Evolutionary conservation across 2,329 filamentous ascomycete genomes (phyloP).

Genomic region (Penicillium nordicum): DNA sequence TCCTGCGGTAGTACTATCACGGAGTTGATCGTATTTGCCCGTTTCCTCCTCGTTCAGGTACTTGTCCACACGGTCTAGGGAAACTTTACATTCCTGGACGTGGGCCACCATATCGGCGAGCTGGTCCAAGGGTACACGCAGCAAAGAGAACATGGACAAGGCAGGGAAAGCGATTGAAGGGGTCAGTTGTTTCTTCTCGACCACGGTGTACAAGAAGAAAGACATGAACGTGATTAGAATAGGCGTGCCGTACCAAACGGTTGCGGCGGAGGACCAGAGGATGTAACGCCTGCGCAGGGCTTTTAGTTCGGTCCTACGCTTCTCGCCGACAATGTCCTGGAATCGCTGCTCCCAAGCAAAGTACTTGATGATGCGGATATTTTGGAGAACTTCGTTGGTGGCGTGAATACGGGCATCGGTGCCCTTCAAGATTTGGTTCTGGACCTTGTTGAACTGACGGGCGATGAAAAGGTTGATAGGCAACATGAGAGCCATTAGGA

Average conservation of each 20-base stretch:
- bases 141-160: conserved; percentile 89
- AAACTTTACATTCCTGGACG: conserved; percentile 95
- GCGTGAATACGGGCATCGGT: conserved; percentile 95
- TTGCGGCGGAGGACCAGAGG: conserved; percentile 86
- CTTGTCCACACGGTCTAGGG: conserved; percentile 91
- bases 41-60: conserved; percentile 93
- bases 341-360: conserved; percentile 98
- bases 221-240: conserved; percentile 95
- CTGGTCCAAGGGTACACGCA: conserved; percentile 90
- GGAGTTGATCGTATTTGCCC: conserved; percentile 86
- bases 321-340: conserved; percentile 80
- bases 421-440: conserved; percentile 86
- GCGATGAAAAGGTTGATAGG: conserved; percentile 89
- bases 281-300: conserved; percentile 79
- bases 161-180: conserved; percentile 95
- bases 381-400: conserved; percentile 94
- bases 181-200: conserved; percentile 84
- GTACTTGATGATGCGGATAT: conserved; percentile 98
- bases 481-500: conserved; percentile 82
- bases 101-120: conserved; percentile 98
- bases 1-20: conserved; percentile 65
- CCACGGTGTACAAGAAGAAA: conserved; percentile 85
- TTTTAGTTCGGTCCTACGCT: conserved; percentile 72
- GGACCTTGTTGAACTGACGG: conserved; percentile 76
- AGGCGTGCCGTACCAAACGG: conserved; percentile 93